Evolutionary conservation across 2,329 filamentous ascomycete genomes (phyloP), one percentile per base, ranked within the genome.

Genomic region (Hypoxylon sp.): DNA sequence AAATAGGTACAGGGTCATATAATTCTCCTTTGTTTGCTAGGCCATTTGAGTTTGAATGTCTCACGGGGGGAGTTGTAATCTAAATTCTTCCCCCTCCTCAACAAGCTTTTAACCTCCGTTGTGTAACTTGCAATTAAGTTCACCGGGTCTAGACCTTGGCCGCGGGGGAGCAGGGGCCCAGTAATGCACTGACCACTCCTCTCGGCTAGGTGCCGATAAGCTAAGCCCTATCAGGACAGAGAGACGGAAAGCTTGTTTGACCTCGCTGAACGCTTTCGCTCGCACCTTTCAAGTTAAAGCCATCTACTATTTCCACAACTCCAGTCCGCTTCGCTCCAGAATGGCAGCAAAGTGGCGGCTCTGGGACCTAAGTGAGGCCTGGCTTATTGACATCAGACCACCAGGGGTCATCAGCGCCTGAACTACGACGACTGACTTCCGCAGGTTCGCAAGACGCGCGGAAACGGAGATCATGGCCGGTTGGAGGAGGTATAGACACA

Each of bases 131-230:
- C n/a, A 50, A 50, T 59, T 44, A 55, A 51, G 33, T 51, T 42
- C 20, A n/a, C 33, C 12, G 52, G 52, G 52, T 45, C 56, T 61
- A 61, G 56, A 61, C 56, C 48, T 56, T 18, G 56, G 45, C n/a
- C 22, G 22, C 49, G 26, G 50, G 58, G 32, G 40, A 38, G 28
- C 42, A 50, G 44, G 55, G 26, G 36, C 54, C 61, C 42, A 56
- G 48, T 64, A 45, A 49, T 49, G 64, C 61, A 61, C 45, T 28
- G 56, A 36, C 45, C 53, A 58, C 22, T 3, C 28, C 50, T 59
- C 60, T 56, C 61, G 65, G 65, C 50, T 61, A 65, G 36, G 44
- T 67, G 50, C 65, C 65, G 65, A 50, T 11, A 12, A 38, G 54
- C 61, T 67, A 67, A 65, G 57, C 61, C 57, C 18, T 40, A 38